phyloP scores from a whole-genome alignment of 495 filamentous ascomycete genomes.

The Chaetomidium leptoderma region DNA sequence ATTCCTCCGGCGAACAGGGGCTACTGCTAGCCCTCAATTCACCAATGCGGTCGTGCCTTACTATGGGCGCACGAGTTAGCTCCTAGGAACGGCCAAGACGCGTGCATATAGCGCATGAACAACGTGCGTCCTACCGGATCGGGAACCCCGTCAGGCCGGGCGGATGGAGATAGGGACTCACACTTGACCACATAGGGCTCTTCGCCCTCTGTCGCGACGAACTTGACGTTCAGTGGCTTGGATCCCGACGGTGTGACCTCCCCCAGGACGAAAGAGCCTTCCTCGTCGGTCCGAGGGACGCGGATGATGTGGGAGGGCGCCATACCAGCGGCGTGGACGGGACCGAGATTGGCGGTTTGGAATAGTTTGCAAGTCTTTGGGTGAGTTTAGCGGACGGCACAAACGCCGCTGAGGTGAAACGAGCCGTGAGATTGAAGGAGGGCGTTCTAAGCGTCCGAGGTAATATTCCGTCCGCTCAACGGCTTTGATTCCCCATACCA shows the following conservation, averaged over 20 bases:
- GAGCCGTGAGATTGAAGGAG: conserved; percentile 10
- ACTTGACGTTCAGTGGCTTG: conserved; percentile 53
- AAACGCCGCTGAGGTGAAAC: conserved; percentile 15
- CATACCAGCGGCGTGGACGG: conserved; percentile 8
- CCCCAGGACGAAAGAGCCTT: conserved; percentile 53
- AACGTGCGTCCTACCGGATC: background rate
- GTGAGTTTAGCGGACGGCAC: background rate
- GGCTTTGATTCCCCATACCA: background rate
- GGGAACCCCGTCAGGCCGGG: background rate
- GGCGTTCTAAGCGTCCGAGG: conserved; percentile 1
- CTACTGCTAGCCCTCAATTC: conserved; percentile 26
- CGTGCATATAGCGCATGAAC: conserved; percentile 2
- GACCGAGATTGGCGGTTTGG: conserved; percentile 11
- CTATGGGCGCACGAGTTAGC: conserved; percentile 22
- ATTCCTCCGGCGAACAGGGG: conserved; percentile 41
- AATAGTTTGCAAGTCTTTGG: background rate
- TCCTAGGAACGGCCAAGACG: background rate
- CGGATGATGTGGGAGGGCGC: conserved; percentile 42
- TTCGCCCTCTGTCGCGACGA: conserved; percentile 66
- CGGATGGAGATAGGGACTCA: conserved; percentile 33
- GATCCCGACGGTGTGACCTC: conserved; percentile 48
- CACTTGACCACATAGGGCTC: conserved; percentile 54
- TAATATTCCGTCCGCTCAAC: background rate
- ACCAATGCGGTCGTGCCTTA: conserved; percentile 33
- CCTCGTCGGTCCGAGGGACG: conserved; percentile 52